Evolutionary conservation across 208 protist genomes (phyloP), one percentile per base, ranked within the genome.

Genomic region (Herpetomonas samuelpessoai): DNA sequence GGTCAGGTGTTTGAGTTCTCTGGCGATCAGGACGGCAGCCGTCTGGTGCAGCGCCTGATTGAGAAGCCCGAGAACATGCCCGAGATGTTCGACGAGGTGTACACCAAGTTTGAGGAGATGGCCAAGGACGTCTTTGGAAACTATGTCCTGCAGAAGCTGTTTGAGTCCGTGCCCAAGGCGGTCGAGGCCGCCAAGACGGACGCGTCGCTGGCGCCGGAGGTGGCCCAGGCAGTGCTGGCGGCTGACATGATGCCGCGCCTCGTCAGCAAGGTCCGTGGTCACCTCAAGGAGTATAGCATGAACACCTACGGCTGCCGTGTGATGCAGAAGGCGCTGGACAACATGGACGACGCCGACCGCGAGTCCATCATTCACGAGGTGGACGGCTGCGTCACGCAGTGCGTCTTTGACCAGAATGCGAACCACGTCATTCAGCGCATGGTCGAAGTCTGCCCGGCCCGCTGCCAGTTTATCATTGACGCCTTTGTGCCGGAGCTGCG

Each of bases 361-460:
- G 66, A 71, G 35, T 45, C 18, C 14, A 74, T 88, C 25, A 68
- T 97, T 16, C 31, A 79, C 1, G 98, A 99, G 84, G 79, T 99
- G 1, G 68, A 97, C 22, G 88, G 81, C 10, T 64, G 83, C 38
- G 77, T 99, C 6, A 60, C 95, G 26, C 77, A 86, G 21, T 99
- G 92, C 50, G 95, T 99, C 21, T 91, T 98, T 54, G 97, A 99
- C 62, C 97, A 99, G 69, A 99, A 99, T 66, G 98, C 97, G 6
- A 99, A 99, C 78, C 98, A 99, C 77, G 98, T 99, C 2, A 93
- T 99, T 28, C 98, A 99, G 80, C 99, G 99, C 64, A 97, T 97
- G 56, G 98, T 99, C 57, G 97, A 99, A 79, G 76, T 86, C 19
- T 81, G 97, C 24, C 78, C 93, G 6, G 62, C 59, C 2, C 58